Conservation (phyloP, 345 rosid species). For the Gossypium anomalum region DNA sequence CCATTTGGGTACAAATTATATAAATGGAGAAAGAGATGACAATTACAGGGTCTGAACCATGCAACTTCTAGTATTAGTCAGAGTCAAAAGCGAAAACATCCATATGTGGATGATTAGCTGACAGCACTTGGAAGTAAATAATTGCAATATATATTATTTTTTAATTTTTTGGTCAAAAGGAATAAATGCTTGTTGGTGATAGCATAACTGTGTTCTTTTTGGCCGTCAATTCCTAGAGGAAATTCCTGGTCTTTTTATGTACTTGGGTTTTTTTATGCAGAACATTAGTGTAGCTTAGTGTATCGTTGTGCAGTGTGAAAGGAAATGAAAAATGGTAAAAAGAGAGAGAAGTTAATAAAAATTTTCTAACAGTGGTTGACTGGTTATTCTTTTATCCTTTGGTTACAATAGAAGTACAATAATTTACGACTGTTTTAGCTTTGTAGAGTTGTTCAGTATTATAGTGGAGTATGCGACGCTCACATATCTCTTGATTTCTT, state of each 20-base stretch:
- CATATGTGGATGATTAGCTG: background rate
- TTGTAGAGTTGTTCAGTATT: too few relatives aligned
- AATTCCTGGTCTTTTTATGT: background rate
- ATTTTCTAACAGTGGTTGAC: too few relatives aligned
- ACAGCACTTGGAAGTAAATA: background rate
- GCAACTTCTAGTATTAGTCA: background rate
- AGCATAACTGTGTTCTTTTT: background rate
- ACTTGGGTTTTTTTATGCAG: background rate
- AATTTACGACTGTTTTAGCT: too few relatives aligned
- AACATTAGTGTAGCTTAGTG: background rate
- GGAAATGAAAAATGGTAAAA: background rate
- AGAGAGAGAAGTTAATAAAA: background rate
- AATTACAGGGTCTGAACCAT: too few relatives aligned
- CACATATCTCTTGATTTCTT: too few relatives aligned
- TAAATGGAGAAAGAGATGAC: too few relatives aligned
- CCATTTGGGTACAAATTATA: too few relatives aligned
- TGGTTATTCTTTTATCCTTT: too few relatives aligned
- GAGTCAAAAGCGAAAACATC: background rate
- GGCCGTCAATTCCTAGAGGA: background rate
- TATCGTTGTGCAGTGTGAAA: background rate
- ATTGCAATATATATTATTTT: background rate
- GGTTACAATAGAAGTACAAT: too few relatives aligned
- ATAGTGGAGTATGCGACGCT: too few relatives aligned
- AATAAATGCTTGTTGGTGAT: background rate
- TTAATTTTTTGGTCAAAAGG: background rate